Evolutionary conservation across 2,329 filamentous ascomycete species (phyloP).

Genomic region (Macroventuria anomochaeta): DNA sequence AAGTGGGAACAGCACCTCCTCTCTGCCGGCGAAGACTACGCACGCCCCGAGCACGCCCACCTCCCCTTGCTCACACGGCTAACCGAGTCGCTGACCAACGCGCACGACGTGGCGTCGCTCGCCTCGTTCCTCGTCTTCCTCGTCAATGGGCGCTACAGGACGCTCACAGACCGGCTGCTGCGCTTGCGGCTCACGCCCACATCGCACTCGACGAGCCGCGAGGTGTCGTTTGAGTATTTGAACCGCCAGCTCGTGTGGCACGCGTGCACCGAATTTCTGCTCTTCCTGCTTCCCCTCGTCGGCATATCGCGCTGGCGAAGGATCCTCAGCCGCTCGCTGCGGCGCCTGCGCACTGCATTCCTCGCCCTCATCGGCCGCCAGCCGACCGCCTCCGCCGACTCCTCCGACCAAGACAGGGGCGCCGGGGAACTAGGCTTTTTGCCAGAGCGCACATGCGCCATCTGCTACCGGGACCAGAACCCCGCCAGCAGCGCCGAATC

Average conservation of each 20-base stretch:
- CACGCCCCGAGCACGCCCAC: constrained; percentile 57
- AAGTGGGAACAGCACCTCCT: constrained; percentile 91
- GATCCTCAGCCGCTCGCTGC: constrained; percentile 87
- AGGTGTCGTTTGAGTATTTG: constrained; percentile 96
- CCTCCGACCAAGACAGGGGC: constrained; percentile 53
- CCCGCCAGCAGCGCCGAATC: constrained; percentile 62
- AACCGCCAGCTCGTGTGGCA: constrained; percentile 99
- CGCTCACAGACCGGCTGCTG: constrained; percentile 83
- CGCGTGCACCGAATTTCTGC: constrained; percentile 98
- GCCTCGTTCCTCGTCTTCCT: constrained; percentile 89
- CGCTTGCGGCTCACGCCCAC: constrained; percentile 84
- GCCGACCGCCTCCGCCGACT: constrained; percentile 52
- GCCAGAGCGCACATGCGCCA: constrained; percentile 92
- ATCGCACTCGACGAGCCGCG: constrained; percentile 80
- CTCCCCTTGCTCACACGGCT: constrained; percentile 68
- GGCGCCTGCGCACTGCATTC: constrained; percentile 68
- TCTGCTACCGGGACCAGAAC: constrained; percentile 95
- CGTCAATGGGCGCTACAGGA: constrained; percentile 88
- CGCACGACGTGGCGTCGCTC: constrained; percentile 82
- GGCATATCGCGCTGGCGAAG: constrained; percentile 92
- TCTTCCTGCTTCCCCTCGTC: constrained; percentile 95
- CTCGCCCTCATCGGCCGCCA: constrained; percentile 58
- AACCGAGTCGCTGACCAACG: constrained; percentile 71
- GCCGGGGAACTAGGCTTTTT: constrained; percentile 82
- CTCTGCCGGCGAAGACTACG: constrained; percentile 76